These are phyloP conservation scores for Leccinum uliginosum DNA, from an alignment of 768 basidiomycete species.

Conservation along the genomic window DNA sequence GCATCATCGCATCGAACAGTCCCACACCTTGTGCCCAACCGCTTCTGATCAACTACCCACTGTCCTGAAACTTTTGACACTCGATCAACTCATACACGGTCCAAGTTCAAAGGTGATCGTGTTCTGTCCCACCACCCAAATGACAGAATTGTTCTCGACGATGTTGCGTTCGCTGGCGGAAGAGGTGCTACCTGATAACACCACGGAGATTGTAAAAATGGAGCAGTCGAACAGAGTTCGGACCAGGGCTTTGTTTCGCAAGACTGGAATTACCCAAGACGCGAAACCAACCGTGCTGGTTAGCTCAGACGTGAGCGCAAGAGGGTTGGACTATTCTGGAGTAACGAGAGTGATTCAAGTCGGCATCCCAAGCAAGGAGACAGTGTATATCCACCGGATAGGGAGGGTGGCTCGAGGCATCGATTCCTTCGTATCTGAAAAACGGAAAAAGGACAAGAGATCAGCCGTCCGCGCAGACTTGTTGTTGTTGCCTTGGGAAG, in stretches of 20 bases:
- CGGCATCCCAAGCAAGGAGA: constrained; percentile 64
- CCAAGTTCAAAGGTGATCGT: constrained; percentile 70
- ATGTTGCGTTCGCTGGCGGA: constrained; percentile 50
- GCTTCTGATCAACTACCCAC: constrained; percentile 74
- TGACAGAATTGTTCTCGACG: constrained; percentile 71
- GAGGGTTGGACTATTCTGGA: constrained; percentile 85
- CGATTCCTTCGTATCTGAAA: constrained; percentile 36
- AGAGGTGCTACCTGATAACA: constrained; percentile 46
- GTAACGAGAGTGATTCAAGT: constrained; percentile 91
- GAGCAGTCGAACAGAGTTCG: constrained; percentile 15
- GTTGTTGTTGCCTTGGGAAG: constrained; percentile 76
- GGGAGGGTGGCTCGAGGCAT: constrained; percentile 78
- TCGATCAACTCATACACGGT: constrained; percentile 78
- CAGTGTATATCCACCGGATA: constrained; percentile 83
- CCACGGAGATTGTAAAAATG: constrained; percentile 65
- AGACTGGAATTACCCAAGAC: constrained; percentile 11
- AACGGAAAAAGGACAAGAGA: background rate
- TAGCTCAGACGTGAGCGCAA: constrained; percentile 84
- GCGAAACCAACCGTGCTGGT: constrained; percentile 60
- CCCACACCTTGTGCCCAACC: constrained; percentile 66
- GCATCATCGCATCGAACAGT: constrained; percentile 76
- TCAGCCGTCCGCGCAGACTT: constrained; percentile 59
- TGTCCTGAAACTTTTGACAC: constrained; percentile 71
- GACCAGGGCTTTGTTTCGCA: constrained; percentile 24
- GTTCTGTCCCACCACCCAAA: constrained; percentile 82